Conservation (phyloP, 2,329 filamentous ascomycete species). For the Claviceps digitariae region DNA sequence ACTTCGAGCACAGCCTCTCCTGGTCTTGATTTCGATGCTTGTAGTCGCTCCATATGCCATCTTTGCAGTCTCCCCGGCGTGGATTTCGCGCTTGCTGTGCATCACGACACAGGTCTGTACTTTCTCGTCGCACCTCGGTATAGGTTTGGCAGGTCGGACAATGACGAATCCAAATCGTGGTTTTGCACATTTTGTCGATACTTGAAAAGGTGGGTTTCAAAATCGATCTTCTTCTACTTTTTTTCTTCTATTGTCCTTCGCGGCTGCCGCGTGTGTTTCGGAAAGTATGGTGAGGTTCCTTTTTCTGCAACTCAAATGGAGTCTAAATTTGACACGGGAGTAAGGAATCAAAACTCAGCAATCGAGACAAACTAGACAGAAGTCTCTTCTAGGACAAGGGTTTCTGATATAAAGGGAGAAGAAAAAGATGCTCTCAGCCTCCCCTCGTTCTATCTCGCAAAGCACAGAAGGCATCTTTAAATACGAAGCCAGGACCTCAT, state of each 20-base stretch:
- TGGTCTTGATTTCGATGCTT: background rate
- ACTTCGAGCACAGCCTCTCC: background rate
- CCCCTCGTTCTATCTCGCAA: background rate
- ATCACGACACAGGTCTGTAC: background rate
- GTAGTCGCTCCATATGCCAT: constrained; percentile 3
- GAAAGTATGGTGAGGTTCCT: background rate
- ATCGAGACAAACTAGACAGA: too few relatives aligned
- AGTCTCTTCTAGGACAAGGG: too few relatives aligned
- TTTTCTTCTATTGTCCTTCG: background rate
- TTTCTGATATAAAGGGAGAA: background rate
- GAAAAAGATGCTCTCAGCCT: background rate
- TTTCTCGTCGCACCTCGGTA: background rate
- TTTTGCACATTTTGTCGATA: constrained; percentile 3
- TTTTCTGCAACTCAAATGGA: too few relatives aligned
- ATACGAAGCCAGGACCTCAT: background rate
- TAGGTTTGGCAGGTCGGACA: background rate
- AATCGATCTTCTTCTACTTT: background rate
- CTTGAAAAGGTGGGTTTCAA: too few relatives aligned
- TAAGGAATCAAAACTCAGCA: too few relatives aligned
- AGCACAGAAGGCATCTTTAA: background rate
- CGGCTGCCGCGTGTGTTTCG: too few relatives aligned
- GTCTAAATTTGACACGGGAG: too few relatives aligned
- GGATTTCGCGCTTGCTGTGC: constrained; percentile 2
- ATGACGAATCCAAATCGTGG: background rate
- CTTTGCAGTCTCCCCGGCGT: constrained; percentile 1